Evolutionary conservation across 345 rosid species (phyloP).

Genomic region (Durio zibethinus): DNA sequence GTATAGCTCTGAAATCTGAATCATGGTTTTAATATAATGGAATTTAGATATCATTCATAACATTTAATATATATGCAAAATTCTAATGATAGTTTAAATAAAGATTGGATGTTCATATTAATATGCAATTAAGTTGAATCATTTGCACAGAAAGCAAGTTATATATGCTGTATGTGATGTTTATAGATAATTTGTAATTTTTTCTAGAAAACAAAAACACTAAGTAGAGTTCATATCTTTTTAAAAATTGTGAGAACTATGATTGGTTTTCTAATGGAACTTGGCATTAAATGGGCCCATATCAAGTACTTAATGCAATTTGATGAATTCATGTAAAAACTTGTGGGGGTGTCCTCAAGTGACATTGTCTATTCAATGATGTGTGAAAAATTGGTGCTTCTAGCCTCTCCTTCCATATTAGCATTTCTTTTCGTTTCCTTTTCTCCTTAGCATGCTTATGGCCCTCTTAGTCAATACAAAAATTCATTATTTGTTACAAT

Average conservation of each 20-base stretch:
- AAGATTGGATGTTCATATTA: neutral
- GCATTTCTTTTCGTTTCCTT: too few species aligned
- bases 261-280: neutral
- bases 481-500: too few species aligned
- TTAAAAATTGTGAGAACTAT: neutral
- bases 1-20: too few species aligned
- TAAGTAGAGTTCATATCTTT: neutral
- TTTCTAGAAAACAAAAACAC: neutral
- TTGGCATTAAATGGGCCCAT: slow-evolving; percentile 10
- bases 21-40: neutral
- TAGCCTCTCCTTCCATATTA: too few species aligned
- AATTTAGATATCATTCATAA: neutral
- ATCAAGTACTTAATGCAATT: too few species aligned
- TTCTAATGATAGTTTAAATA: neutral
- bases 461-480: too few species aligned
- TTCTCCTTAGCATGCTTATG: too few species aligned
- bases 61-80: neutral
- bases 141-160: neutral
- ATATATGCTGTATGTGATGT: neutral
- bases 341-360: too few species aligned
- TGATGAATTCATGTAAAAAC: too few species aligned
- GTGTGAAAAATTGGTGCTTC: too few species aligned
- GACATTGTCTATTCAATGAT: too few species aligned
- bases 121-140: neutral
- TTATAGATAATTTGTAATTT: neutral